Evolutionary conservation across 2,329 filamentous ascomycete species (phyloP).

Genomic region (Xylogone sp.): DNA sequence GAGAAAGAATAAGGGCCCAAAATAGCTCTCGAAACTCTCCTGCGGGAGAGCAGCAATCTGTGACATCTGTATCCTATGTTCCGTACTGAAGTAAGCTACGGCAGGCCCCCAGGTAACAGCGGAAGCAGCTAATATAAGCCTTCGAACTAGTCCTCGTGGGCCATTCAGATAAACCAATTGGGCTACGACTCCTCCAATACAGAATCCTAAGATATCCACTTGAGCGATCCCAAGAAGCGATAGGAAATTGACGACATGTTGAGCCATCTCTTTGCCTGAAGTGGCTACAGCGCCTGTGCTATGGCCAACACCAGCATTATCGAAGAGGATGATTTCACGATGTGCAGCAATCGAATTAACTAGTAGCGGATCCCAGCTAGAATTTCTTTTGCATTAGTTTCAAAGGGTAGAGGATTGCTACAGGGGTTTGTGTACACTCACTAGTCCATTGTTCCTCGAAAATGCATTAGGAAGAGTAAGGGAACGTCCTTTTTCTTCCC

Average conservation of each 20-base stretch:
- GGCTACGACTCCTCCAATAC: constrained; percentile 26
- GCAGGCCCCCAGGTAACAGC: constrained; percentile 24
- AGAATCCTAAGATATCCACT: constrained; percentile 31
- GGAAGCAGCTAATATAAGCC: constrained; percentile 37
- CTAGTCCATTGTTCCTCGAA: too few species aligned
- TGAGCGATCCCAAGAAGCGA: constrained; percentile 20
- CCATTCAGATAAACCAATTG: constrained; percentile 29
- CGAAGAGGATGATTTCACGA: constrained; percentile 28
- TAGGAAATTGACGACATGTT: constrained; percentile 21
- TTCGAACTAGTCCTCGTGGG: constrained; percentile 15
- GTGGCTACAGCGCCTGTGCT: constrained; percentile 23
- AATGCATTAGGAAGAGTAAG: too few species aligned
- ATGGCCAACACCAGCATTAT: constrained; percentile 29
- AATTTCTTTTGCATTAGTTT: too few species aligned
- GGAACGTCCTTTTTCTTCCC: too few species aligned
- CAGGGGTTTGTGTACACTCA: too few species aligned
- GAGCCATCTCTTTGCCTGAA: constrained; percentile 21
- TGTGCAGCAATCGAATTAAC: constrained; percentile 25
- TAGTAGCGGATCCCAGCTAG: constrained; percentile 20
- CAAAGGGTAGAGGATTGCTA: too few species aligned
- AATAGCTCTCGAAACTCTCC: background rate
- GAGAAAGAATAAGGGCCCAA: background rate
- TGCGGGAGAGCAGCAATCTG: background rate
- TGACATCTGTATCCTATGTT: background rate
- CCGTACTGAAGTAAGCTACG: background rate